phyloP scores from a whole-genome alignment of 768 basidiomycete genomes.

The Boletus pseudo-olivaceus region DNA sequence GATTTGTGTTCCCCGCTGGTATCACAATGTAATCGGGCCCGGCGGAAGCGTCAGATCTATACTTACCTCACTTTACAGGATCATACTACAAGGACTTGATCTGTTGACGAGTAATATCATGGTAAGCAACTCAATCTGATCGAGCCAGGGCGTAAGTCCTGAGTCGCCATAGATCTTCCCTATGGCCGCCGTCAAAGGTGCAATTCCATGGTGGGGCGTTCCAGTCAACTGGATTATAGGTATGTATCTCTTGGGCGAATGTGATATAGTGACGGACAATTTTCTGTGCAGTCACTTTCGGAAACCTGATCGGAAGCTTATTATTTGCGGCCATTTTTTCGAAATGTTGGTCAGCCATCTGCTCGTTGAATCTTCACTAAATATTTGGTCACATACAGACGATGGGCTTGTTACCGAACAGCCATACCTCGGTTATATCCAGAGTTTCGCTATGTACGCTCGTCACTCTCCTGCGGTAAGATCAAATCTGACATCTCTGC shows the following conservation, averaged over 20 bases:
- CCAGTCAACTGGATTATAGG: conserved; percentile 68
- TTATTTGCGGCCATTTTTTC: conserved; percentile 68
- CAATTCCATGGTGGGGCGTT: conserved; percentile 67
- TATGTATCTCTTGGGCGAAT: conserved; percentile 22
- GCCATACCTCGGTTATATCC: conserved; percentile 56
- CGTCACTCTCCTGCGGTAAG: background rate
- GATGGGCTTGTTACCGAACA: conserved; percentile 55
- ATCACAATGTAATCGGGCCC: conserved; percentile 59
- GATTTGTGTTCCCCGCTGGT: conserved; percentile 72
- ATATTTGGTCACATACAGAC: conserved; percentile 34
- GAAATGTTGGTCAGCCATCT: conserved; percentile 44
- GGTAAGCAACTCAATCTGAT: conserved; percentile 35
- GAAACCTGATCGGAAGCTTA: conserved; percentile 64
- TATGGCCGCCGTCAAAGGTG: conserved; percentile 60
- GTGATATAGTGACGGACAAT: background rate
- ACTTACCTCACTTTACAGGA: conserved; percentile 41
- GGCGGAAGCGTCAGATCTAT: background rate
- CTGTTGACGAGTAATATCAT: conserved; percentile 76
- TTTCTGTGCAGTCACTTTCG: conserved; percentile 54
- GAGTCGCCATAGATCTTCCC: conserved; percentile 52
- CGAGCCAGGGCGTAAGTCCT: background rate
- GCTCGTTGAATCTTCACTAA: background rate
- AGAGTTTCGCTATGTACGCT: conserved; percentile 54
- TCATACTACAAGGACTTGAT: conserved; percentile 66
- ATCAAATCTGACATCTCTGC: conserved; percentile 1